Percentiles rank a stretch among this genome's conserved stretches.
Conservation (phyloP, 2,329 filamentous ascomycete genomes). For the Phialophora macrospora region DNA sequence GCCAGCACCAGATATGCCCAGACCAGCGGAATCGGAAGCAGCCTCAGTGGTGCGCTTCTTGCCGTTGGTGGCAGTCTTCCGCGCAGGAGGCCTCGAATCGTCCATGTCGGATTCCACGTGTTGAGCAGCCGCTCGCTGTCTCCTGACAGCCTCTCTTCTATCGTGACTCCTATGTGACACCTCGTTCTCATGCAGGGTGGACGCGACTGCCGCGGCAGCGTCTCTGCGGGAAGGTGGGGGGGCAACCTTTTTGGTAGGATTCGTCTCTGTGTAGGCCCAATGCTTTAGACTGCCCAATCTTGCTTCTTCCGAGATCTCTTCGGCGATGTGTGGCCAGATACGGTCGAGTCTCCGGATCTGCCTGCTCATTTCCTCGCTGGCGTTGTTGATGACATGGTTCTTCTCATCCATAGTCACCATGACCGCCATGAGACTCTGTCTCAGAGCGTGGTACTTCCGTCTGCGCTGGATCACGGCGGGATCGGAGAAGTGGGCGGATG, state of each 20-base stretch:
- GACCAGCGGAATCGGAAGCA: slow-evolving; percentile 54
- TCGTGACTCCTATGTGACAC: slow-evolving; percentile 82
- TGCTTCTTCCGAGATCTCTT: slow-evolving; percentile 91
- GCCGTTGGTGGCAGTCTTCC: slow-evolving; percentile 65
- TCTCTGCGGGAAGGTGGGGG: slow-evolving; percentile 67
- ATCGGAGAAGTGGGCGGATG: slow-evolving; percentile 31
- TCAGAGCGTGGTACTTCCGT: slow-evolving; percentile 76
- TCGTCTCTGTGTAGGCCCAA: slow-evolving; percentile 92
- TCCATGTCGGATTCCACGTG: slow-evolving; percentile 81
- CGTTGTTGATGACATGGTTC: slow-evolving; percentile 92
- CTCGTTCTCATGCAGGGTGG: slow-evolving; percentile 73
- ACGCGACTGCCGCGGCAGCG: slow-evolving; percentile 47
- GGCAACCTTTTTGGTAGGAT: slow-evolving; percentile 62
- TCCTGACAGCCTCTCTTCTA: slow-evolving; percentile 73
- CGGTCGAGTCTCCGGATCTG: slow-evolving; percentile 84
- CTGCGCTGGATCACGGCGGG: slow-evolving; percentile 50
- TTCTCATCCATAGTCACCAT: slow-evolving; percentile 94
- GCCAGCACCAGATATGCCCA: slow-evolving; percentile 67
- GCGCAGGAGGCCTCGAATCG: slow-evolving; percentile 57
- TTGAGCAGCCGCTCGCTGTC: slow-evolving; percentile 52
- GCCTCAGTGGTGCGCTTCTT: slow-evolving; percentile 68
- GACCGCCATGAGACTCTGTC: slow-evolving; percentile 79
- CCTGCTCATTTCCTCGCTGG: slow-evolving; percentile 84
- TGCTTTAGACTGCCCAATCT: slow-evolving; percentile 89
- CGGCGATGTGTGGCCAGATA: slow-evolving; percentile 82